Percentiles rank a stretch among this genome's conserved stretches.
Evolutionary conservation across 305 asterid species (phyloP).

Genomic region (Rubia occidens): DNA sequence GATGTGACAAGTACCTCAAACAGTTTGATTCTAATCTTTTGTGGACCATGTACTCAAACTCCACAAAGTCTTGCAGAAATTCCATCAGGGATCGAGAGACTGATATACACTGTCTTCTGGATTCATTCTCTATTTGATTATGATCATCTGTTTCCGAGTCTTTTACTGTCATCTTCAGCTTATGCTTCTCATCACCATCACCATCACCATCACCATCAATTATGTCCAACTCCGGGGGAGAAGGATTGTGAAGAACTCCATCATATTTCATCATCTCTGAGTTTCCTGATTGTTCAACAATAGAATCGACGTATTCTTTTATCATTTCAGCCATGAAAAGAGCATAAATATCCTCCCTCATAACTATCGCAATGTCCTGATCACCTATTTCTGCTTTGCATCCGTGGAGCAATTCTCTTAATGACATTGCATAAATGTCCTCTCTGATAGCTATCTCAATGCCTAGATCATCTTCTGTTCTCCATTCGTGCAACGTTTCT

Average conservation of each 20-base stretch:
- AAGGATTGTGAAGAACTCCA: slow-evolving; percentile 19
- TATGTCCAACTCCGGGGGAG: slow-evolving; percentile 27
- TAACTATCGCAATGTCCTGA: slow-evolving; percentile 22
- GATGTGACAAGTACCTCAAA: slow-evolving; percentile 37
- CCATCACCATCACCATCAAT: no score
- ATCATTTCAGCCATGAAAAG: slow-evolving; percentile 25
- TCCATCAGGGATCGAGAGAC: slow-evolving; percentile 21
- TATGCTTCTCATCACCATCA: slow-evolving; percentile 29
- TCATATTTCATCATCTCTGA: slow-evolving; percentile 10
- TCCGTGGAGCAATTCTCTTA: slow-evolving; percentile 28
- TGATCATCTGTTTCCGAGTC: slow-evolving; percentile 20
- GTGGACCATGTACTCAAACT: slow-evolving; percentile 34
- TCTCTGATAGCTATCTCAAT: slow-evolving; percentile 32
- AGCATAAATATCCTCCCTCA: slow-evolving; percentile 32
- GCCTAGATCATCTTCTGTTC: slow-evolving; percentile 24
- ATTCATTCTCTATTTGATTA: slow-evolving; percentile 15
- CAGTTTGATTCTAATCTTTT: slow-evolving; percentile 36
- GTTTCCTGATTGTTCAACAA: slow-evolving; percentile 13
- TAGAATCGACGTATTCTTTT: slow-evolving; percentile 19
- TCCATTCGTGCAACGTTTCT: slow-evolving; percentile 30
- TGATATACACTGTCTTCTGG: slow-evolving; percentile 7
- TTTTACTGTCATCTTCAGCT: slow-evolving; percentile 23
- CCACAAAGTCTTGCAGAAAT: slow-evolving; percentile 27
- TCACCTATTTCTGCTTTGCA: slow-evolving; percentile 29
- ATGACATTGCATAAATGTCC: slow-evolving; percentile 28